phyloP scores from a whole-genome alignment of 2,329 filamentous ascomycete genomes.

The Venturia aucupariae region DNA sequence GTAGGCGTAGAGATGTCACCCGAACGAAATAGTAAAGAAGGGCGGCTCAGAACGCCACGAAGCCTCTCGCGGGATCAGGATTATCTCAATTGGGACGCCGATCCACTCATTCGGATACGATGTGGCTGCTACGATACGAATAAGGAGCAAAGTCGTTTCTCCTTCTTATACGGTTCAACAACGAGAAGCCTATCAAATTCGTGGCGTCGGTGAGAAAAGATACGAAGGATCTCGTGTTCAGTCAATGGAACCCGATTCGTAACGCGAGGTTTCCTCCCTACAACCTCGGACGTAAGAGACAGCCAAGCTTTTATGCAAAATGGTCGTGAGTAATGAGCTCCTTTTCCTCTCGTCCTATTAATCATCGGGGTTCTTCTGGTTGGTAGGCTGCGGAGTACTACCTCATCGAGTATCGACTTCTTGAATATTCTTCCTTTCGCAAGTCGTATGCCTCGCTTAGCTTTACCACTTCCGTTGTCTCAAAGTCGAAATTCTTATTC shows the following conservation, averaged over 20 bases:
- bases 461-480: not conserved
- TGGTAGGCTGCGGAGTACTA: not conserved
- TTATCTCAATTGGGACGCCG: not conserved
- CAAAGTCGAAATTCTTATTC: not conserved
- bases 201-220: not conserved
- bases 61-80: no score
- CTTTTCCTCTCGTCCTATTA: not conserved
- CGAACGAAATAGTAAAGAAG: not conserved
- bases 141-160: not conserved
- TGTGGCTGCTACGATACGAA: not conserved
- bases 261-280: not conserved
- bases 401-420: not conserved
- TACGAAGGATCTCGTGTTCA: not conserved
- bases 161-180: not conserved
- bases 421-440: no score
- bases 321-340: not conserved
- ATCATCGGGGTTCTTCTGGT: no score
- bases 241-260: not conserved
- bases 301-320: not conserved
- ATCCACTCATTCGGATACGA: not conserved
- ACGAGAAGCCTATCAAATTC: not conserved
- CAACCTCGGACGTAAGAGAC: not conserved
- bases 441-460: not conserved
- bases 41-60: not conserved
- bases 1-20: not conserved